phyloP scores from a whole-genome alignment of 805 yeast species.

The Zygosaccharomyces kombuchaensis region DNA sequence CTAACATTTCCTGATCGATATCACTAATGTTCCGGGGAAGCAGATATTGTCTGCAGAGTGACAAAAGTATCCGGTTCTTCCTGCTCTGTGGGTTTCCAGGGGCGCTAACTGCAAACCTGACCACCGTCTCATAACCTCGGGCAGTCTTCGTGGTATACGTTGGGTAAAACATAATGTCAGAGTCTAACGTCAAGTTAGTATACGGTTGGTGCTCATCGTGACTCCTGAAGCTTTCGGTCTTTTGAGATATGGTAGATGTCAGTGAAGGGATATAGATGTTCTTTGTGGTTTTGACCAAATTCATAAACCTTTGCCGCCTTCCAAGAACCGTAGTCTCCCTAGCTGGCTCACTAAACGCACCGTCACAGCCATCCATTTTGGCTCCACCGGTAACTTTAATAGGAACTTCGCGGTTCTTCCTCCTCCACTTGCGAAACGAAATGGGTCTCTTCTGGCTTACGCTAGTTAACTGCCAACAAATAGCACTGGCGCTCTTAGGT shows the following conservation, averaged over 20 bases:
- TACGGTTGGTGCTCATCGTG: slow-evolving; percentile 23
- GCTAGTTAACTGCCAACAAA: slow-evolving; percentile 9
- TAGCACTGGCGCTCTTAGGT: slow-evolving; percentile 8
- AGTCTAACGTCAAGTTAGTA: slow-evolving; percentile 47
- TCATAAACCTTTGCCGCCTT: slow-evolving; percentile 45
- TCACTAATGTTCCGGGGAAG: slow-evolving; percentile 13
- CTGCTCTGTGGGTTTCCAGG: slow-evolving; percentile 63
- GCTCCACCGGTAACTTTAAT: slow-evolving; percentile 7
- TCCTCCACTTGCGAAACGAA: slow-evolving; percentile 19
- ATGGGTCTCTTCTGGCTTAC: slow-evolving; percentile 15
- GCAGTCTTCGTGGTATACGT: slow-evolving; percentile 44
- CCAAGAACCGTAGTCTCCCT: slow-evolving; percentile 10
- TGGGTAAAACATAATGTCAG: slow-evolving; percentile 57
- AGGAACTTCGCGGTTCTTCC: slow-evolving; percentile 14
- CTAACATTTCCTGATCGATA: slow-evolving; percentile 4
- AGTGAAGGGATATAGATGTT: slow-evolving; percentile 54
- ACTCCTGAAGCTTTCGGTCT: slow-evolving; percentile 42
- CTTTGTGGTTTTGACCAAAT: slow-evolving; percentile 51
- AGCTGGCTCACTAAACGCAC: background rate
- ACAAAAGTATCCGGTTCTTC: slow-evolving; percentile 63
- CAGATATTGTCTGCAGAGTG: slow-evolving; percentile 57
- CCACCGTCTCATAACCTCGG: slow-evolving; percentile 47
- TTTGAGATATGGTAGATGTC: slow-evolving; percentile 44
- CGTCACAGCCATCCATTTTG: slow-evolving; percentile 10
- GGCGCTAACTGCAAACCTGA: slow-evolving; percentile 66